Base-by-base conservation (phyloP, 176 grass and related monocot species). In the Musa schizocarpa region DNA sequence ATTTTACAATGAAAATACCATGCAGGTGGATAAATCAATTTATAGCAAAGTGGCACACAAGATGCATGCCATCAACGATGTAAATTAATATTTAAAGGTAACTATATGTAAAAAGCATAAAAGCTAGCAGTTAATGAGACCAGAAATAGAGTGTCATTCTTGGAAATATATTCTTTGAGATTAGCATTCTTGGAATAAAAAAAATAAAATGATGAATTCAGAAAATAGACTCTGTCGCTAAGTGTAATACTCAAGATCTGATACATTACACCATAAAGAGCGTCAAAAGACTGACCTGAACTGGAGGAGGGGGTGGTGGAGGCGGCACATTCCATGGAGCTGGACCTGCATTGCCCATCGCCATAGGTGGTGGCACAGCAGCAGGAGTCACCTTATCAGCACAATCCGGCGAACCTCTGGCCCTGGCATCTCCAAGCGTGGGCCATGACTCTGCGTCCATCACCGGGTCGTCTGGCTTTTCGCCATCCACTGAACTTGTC, bases 371-470 rank as follows among this genome's bases (percentile, higher is more conserved):
- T 4, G 72, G 76, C 73, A 74, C 87, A 74, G 81, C 78, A 1
- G 19, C 22, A 6, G 51, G 56, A 9, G 77, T 80, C 14, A 52
- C 63, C 53, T 77, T 77, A 23, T 13, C 14, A 13, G 13, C 51
- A 20, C 49, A 65, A 21, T 23, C 29, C 8, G 61, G 9, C 59
- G 62, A 13, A 1, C 65, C 77, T 16, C 70, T 70, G 8, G 23
- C 9, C 65, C 52, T 79, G 24, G 64, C 49, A 79, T 69, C 77
- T 20, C 25, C 77, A 1, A 79, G 77, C 0, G 77, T 65, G 1
- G 77, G 77, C 77, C 77, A 79, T 9, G 77, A 79, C 52, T 79
- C 65, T 16, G 64, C 51, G 8, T 52, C 77, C 65, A 79, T 79
- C 16, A 69, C 65, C 2, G 49, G 52, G 19, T n/a, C 77, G 52